Conservation (phyloP, 2,329 filamentous ascomycete genomes). For the Pseudogymnoascus sp. region DNA sequence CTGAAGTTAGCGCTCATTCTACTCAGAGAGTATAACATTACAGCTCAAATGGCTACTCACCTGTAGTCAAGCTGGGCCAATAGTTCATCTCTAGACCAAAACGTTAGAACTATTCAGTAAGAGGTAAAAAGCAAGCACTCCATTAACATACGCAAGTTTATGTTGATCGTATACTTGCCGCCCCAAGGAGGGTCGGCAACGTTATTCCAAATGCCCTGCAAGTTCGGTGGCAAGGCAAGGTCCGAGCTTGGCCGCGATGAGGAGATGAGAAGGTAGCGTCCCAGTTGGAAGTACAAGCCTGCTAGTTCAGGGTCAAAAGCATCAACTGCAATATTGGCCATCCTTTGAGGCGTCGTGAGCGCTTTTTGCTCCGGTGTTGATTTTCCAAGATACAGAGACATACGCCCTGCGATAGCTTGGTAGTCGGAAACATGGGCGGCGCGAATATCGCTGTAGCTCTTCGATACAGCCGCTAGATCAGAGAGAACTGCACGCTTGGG, state of each 20-base stretch:
- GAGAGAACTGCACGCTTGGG: conserved; percentile 15
- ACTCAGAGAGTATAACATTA: not conserved
- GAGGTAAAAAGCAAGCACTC: not conserved
- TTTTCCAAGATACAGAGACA: conserved; percentile 13
- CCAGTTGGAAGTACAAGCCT: conserved; percentile 29
- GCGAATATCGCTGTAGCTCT: not conserved
- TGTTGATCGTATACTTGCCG: conserved; percentile 38
- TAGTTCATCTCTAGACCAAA: conserved; percentile 3
- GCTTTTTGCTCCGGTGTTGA: conserved; percentile 14
- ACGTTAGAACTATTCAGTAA: not conserved
- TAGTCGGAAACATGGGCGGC: conserved; percentile 1
- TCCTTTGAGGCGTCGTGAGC: conserved; percentile 10
- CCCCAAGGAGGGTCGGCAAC: conserved; percentile 35
- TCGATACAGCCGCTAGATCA: conserved; percentile 14
- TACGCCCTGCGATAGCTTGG: conserved; percentile 4
- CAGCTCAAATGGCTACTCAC: not conserved
- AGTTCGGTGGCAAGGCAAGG: conserved; percentile 32
- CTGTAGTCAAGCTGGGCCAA: conserved; percentile 6
- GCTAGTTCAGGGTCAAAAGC: conserved; percentile 17
- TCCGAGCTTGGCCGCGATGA: conserved; percentile 23
- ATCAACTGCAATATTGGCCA: conserved; percentile 13
- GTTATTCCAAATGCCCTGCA: conserved; percentile 40
- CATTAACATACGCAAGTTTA: conserved; percentile 33
- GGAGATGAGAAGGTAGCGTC: conserved; percentile 31
- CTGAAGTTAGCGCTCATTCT: not conserved